Conservation (phyloP, 108 stramenopile genomes). For the Cyclotella cryptica region DNA sequence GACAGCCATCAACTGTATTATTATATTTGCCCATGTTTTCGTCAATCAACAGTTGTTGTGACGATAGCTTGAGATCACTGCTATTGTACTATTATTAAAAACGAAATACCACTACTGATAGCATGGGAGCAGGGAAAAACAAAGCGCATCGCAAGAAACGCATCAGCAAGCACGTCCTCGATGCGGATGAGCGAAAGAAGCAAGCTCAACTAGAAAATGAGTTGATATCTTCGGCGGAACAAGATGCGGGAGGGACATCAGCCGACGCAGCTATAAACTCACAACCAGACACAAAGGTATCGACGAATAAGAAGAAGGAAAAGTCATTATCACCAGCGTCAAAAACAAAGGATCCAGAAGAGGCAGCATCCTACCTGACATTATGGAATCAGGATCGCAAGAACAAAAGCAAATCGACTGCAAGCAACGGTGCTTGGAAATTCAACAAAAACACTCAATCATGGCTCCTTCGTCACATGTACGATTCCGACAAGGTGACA, state of each 20-base stretch:
- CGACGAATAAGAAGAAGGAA: constrained; percentile 23
- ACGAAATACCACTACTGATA: constrained; percentile 1
- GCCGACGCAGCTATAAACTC: not conserved
- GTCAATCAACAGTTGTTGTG: not conserved
- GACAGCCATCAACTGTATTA: too few relatives aligned
- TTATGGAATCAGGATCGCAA: constrained; percentile 63
- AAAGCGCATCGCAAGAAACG: constrained; percentile 65
- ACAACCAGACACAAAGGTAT: constrained; percentile 1
- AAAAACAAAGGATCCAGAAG: constrained; percentile 67
- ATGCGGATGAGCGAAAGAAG: constrained; percentile 52
- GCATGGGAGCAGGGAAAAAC: constrained; percentile 55
- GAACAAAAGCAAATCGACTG: constrained; percentile 23
- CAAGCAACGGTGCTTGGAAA: constrained; percentile 67
- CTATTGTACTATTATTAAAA: too few relatives aligned
- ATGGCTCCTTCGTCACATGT: constrained; percentile 92
- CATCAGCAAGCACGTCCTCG: constrained; percentile 79
- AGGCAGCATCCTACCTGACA: constrained; percentile 69
- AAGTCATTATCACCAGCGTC: not conserved
- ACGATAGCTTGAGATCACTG: not conserved
- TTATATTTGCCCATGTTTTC: too few relatives aligned
- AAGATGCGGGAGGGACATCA: constrained; percentile 6
- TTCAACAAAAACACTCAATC: constrained; percentile 96
- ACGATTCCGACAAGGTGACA: constrained; percentile 77
- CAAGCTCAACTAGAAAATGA: constrained; percentile 19
- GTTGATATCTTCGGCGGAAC: constrained; percentile 15